phyloP scores from a whole-genome alignment of 2,329 filamentous ascomycete genomes.

The Microascus cirrosus region DNA sequence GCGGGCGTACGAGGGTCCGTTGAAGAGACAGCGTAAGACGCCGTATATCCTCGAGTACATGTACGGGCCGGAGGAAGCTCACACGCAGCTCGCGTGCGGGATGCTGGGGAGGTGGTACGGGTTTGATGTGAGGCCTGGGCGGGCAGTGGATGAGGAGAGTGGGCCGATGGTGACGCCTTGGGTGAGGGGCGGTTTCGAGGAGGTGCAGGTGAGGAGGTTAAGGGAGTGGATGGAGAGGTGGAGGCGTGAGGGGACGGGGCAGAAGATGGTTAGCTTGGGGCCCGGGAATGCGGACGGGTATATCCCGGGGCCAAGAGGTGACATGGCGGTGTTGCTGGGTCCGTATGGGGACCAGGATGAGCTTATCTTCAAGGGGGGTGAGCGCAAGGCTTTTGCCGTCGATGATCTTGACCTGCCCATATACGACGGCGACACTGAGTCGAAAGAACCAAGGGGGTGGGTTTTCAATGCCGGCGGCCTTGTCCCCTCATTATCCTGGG shows the following conservation, averaged over 20 bases:
- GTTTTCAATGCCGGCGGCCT: slow-evolving; percentile 43
- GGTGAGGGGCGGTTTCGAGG: slow-evolving; percentile 9
- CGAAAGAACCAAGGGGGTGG: slow-evolving; percentile 30
- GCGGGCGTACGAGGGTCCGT: slow-evolving; percentile 22
- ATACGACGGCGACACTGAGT: slow-evolving; percentile 3
- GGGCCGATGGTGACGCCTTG: slow-evolving; percentile 9
- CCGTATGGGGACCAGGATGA: slow-evolving; percentile 18
- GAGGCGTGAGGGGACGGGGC: not conserved
- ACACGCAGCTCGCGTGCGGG: slow-evolving; percentile 9
- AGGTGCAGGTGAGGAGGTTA: slow-evolving; percentile 4
- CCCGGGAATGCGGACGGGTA: slow-evolving; percentile 12
- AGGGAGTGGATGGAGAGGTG: slow-evolving; percentile 8
- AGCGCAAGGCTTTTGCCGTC: slow-evolving; percentile 16
- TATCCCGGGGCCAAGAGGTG: slow-evolving; percentile 15
- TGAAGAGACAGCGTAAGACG: slow-evolving; percentile 13
- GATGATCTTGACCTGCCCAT: slow-evolving; percentile 6
- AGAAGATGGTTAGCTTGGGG: slow-evolving; percentile 12
- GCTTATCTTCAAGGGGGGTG: slow-evolving; percentile 15
- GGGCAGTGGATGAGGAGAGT: not conserved
- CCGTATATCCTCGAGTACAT: slow-evolving; percentile 13
- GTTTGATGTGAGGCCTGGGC: slow-evolving; percentile 16
- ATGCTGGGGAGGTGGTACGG: slow-evolving; percentile 18
- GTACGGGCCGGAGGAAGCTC: slow-evolving; percentile 11
- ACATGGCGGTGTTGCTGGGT: slow-evolving; percentile 22
- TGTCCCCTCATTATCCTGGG: slow-evolving; percentile 42